Conservation (phyloP, 371 early-diverging fungal genomes). For the Mortierella sp. region DNA sequence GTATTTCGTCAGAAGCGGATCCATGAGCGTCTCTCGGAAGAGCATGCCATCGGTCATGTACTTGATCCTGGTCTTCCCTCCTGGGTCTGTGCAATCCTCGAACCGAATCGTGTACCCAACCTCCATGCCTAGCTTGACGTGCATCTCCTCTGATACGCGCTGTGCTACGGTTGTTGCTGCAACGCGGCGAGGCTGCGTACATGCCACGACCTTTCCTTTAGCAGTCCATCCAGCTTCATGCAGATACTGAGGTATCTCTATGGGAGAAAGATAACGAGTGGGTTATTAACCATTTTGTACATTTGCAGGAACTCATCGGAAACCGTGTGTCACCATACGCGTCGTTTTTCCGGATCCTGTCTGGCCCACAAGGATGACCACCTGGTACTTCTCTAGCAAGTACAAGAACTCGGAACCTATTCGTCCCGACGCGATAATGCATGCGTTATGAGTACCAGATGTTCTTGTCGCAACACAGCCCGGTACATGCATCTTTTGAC, state of each 20-base stretch:
- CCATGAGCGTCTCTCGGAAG: slow-evolving; percentile 77
- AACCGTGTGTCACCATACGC: slow-evolving; percentile 69
- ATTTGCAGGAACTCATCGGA: too few relatives aligned
- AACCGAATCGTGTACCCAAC: slow-evolving; percentile 92
- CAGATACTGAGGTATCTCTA: slow-evolving; percentile 86
- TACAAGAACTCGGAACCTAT: slow-evolving; percentile 67
- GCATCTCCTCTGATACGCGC: slow-evolving; percentile 82
- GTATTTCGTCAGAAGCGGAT: slow-evolving; percentile 71
- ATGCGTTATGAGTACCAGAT: neutral
- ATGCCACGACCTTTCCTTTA: slow-evolving; percentile 73
- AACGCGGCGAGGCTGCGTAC: slow-evolving; percentile 93
- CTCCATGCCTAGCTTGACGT: slow-evolving; percentile 70
- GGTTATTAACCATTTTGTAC: neutral
- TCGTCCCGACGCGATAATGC: too few relatives aligned
- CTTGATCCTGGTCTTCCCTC: slow-evolving; percentile 72
- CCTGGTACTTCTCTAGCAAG: slow-evolving; percentile 73
- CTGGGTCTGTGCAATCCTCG: slow-evolving; percentile 67
- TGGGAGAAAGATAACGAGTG: neutral
- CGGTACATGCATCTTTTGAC: too few relatives aligned
- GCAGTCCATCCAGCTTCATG: slow-evolving; percentile 76
- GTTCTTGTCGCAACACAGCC: too few relatives aligned
- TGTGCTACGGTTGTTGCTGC: slow-evolving; percentile 92
- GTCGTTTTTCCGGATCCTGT: slow-evolving; percentile 94
- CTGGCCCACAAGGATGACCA: slow-evolving; percentile 80
- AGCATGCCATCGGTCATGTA: slow-evolving; percentile 96